These are phyloP conservation scores for Mucor lusitanicus DNA, from an alignment of 371 early-diverging fungal species.

Conservation along the genomic window DNA sequence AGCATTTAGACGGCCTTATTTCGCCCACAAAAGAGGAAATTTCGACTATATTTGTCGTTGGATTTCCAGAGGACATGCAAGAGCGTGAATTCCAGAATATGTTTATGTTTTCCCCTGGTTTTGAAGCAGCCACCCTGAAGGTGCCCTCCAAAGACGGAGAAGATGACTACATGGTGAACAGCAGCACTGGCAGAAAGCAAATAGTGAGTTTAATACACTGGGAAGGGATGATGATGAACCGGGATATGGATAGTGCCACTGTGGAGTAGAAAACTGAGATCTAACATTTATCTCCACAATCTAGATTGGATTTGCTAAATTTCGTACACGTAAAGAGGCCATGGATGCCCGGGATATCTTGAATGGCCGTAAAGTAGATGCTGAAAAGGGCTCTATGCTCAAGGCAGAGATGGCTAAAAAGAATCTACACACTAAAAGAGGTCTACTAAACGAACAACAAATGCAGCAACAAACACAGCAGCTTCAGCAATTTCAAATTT, in stretches of 20 bases:
- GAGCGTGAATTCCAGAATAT: constrained; percentile 96
- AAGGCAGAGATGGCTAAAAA: constrained; percentile 97
- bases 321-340: constrained; percentile 82
- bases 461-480: constrained; percentile 17
- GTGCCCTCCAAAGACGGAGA: constrained; percentile 59
- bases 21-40: constrained; percentile 55
- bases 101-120: constrained; percentile 92
- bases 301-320: constrained; percentile 93
- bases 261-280: neutral
- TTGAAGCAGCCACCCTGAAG: constrained; percentile 91
- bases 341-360: constrained; percentile 83
- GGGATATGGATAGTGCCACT: neutral
- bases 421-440: constrained; percentile 77
- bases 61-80: constrained; percentile 94
- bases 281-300: neutral
- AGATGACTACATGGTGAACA: constrained; percentile 42
- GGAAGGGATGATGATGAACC: neutral
- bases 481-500: constrained; percentile 15
- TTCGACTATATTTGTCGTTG: constrained; percentile 94
- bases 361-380: constrained; percentile 84
- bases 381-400: constrained; percentile 78
- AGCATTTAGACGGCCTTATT: constrained; percentile 12
- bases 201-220: constrained; percentile 62
- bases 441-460: constrained; percentile 23
- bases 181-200: constrained; percentile 65